Evolutionary conservation across 805 yeast genomes (phyloP).

Genomic region (Kodamaea neixiangensis): DNA sequence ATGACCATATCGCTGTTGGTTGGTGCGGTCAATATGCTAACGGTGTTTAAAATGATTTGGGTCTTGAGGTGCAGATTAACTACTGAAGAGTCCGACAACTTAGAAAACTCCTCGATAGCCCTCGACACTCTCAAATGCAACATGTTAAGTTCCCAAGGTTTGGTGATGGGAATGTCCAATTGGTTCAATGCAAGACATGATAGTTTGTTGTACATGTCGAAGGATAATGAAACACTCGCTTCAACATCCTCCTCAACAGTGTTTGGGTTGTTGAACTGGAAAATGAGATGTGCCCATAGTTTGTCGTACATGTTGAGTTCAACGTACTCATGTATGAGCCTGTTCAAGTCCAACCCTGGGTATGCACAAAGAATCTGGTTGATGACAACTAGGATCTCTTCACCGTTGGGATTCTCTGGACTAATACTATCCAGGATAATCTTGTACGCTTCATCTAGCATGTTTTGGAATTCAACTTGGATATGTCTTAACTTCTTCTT

Average conservation of each 20-base stretch:
- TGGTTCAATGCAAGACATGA: slow-evolving; percentile 50
- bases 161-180: slow-evolving; percentile 45
- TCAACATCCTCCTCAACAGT: slow-evolving; percentile 25
- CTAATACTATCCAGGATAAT: slow-evolving; percentile 43
- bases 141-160: slow-evolving; percentile 42
- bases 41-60: slow-evolving; percentile 50
- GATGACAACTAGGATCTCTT: slow-evolving; percentile 33
- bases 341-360: slow-evolving; percentile 49
- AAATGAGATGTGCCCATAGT: slow-evolving; percentile 55
- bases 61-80: slow-evolving; percentile 50
- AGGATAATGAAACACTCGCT: slow-evolving; percentile 29
- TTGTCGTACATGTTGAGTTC: slow-evolving; percentile 68
- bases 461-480: slow-evolving; percentile 30
- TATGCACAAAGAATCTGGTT: slow-evolving; percentile 31
- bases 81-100: slow-evolving; percentile 40
- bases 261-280: slow-evolving; percentile 33
- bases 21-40: slow-evolving; percentile 48
- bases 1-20: slow-evolving; percentile 31
- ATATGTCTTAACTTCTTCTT: slow-evolving; percentile 28
- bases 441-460: slow-evolving; percentile 36
- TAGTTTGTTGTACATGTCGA: slow-evolving; percentile 34
- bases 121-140: slow-evolving; percentile 42
- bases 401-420: slow-evolving; percentile 35
- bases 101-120: slow-evolving; percentile 56
- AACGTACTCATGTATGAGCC: slow-evolving; percentile 65